A percentile compares a stretch with the other conserved stretches of the same genome.
These are phyloP conservation scores for Paramecium pentaurelia DNA, from an alignment of 73 alveolate species.

Conservation along the genomic window DNA sequence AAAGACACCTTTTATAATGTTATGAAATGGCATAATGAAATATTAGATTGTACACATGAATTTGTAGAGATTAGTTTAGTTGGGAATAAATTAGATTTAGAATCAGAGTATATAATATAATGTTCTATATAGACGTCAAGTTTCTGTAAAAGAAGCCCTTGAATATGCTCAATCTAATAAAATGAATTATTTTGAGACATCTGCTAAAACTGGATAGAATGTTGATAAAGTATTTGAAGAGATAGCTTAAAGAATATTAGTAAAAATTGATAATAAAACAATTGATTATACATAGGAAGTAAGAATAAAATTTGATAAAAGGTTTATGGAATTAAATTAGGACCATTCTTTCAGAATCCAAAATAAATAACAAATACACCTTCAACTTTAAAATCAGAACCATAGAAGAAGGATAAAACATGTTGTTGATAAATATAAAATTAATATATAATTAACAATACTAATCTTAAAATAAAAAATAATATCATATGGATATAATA, in stretches of 20 bases:
- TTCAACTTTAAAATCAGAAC: neutral
- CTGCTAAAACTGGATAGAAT: conserved; percentile 78
- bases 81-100: conserved; percentile 78
- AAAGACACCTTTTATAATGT: conserved; percentile 62
- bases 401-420: neutral
- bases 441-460: neutral
- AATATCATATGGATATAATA: neutral
- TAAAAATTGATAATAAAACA: neutral
- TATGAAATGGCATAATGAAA: conserved; percentile 65
- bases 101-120: neutral
- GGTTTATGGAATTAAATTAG: conserved; percentile 32
- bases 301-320: neutral
- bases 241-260: conserved; percentile 26
- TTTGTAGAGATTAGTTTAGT: conserved; percentile 68
- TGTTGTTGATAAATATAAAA: neutral
- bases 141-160: conserved; percentile 73
- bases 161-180: conserved; percentile 71
- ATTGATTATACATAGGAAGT: conserved; percentile 23
- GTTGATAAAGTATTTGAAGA: conserved; percentile 67
- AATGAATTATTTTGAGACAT: conserved; percentile 72
- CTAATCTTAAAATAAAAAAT: neutral
- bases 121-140: conserved; percentile 68
- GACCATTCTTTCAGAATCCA: neutral
- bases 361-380: neutral
- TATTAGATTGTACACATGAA: conserved; percentile 67